These are phyloP conservation scores for Ilyonectria mors-panacis DNA, from an alignment of 2,329 filamentous ascomycete genomes.

Conservation along the genomic window DNA sequence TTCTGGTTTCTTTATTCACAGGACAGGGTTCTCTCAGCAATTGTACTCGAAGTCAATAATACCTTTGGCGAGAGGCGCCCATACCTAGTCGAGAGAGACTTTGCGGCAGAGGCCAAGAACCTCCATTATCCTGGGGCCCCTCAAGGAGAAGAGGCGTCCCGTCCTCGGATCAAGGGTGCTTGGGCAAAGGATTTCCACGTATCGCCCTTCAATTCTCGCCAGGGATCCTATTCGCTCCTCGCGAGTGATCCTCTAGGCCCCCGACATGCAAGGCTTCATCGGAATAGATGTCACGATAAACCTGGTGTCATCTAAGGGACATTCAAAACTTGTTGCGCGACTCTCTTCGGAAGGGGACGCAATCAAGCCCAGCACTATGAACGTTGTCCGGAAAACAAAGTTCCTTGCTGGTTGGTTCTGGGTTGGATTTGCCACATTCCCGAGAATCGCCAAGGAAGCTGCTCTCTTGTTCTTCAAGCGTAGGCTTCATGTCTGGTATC, in stretches of 20 bases:
- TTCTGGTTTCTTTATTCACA: conserved; percentile 84
- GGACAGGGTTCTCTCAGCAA: conserved; percentile 70
- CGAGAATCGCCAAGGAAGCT: conserved; percentile 75
- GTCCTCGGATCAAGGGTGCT: conserved; percentile 59
- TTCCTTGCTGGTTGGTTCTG: conserved; percentile 75
- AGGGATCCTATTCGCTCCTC: conserved; percentile 67
- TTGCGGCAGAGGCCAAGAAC: conserved; percentile 39
- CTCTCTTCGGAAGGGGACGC: conserved; percentile 68
- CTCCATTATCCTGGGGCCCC: conserved; percentile 12
- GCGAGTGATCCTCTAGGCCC: conserved; percentile 62
- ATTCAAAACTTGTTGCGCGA: conserved; percentile 73
- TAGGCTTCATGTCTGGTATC: conserved; percentile 74
- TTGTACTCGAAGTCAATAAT: conserved; percentile 83
- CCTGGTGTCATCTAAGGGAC: conserved; percentile 71
- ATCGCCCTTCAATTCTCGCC: conserved; percentile 79
- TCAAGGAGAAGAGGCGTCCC: conserved; percentile 9
- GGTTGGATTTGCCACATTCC: conserved; percentile 77
- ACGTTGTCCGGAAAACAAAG: conserved; percentile 55
- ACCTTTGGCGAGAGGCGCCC: conserved; percentile 78
- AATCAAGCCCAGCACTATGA: conserved; percentile 65
- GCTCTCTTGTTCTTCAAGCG: conserved; percentile 68
- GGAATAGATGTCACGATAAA: conserved; percentile 73
- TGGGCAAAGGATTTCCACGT: conserved; percentile 84
- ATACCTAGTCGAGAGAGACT: conserved; percentile 50
- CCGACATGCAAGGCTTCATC: conserved; percentile 54